Evolutionary conservation across 2,329 filamentous ascomycete genomes (phyloP), one percentile per base, ranked within the genome.

Genomic region (Arthrobotrys sinensis): DNA sequence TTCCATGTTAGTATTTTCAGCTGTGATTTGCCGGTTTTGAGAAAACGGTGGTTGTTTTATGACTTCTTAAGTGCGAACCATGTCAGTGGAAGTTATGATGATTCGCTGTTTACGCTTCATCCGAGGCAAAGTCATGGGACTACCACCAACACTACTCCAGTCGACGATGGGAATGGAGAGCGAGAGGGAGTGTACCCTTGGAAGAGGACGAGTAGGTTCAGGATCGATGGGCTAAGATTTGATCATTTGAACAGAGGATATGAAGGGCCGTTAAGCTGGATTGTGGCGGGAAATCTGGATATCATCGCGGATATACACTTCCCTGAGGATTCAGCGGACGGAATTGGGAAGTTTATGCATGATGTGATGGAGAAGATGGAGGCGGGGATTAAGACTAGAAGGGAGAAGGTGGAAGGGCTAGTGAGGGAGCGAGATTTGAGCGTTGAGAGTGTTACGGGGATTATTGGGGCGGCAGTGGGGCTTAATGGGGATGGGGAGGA

Each of bases 11-110:
- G 94, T 86, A 96, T 99, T 79, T 99, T 93, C 86, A 96, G 93
- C 5, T 97, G 95, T 84, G 95, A 98, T 82, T 88, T 99, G 45
- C 95, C 96, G 0, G 92, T 96, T 82, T 86, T 99, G 55, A 90
- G 96, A 65, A 98, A 97, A 83, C 95, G 97, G 82, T 99, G 94
- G 92, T 88, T 99, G 0, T 97, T 98, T 84, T 99, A 99, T 86
- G 96, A 99, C 84, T 96, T 99, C 81, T 86, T 99, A 32, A 96
- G 93, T 0, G 96, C 96, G 16, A 97, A 93, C 83, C 95, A 96
- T 84, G 97, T 98, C 90, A 97, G 93, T 11, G 96, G 96, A 1
- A 96, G 94, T 0, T 97, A 93, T 81, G 96, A 99, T 83, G 93
- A 96, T 69, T 98, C 96, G 0, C 88, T 99, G 1, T 99, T 99